Conservation (phyloP, 1,139 yeast species). For the Pichia sp. region DNA sequence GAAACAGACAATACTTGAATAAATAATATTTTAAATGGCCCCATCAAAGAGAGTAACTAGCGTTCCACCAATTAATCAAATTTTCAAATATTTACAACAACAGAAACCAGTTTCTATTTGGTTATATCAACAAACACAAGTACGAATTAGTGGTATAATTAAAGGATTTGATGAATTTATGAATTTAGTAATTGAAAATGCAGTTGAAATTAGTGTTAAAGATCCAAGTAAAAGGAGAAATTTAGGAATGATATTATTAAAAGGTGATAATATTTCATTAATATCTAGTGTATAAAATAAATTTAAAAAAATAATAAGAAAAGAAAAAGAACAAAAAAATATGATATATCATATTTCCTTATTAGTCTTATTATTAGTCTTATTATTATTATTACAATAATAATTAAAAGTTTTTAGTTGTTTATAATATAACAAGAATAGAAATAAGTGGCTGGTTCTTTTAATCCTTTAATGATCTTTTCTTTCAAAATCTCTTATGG, state of each 20-base stretch:
- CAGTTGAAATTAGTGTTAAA: slow-evolving; percentile 55
- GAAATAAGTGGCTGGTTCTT: no score
- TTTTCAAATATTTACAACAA: slow-evolving; percentile 81
- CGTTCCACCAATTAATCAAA: slow-evolving; percentile 86
- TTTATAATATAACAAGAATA: no score
- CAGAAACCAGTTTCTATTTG: slow-evolving; percentile 76
- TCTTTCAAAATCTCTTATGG: no score
- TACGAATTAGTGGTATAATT: slow-evolving; percentile 76
- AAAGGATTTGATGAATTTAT: slow-evolving; percentile 96
- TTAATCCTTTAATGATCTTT: no score
- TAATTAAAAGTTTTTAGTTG: no score
- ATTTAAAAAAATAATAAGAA: no score
- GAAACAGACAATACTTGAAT: no score
- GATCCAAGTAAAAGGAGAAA: slow-evolving; percentile 37
- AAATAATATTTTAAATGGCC: neutral
- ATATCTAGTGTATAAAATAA: slow-evolving; percentile 31
- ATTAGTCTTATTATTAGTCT: no score
- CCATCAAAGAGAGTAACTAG: neutral
- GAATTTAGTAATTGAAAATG: slow-evolving; percentile 93
- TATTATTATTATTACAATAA: no score
- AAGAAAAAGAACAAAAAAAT: neutral
- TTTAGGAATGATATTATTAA: slow-evolving; percentile 62
- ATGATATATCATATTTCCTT: slow-evolving; percentile 5
- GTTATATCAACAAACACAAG: slow-evolving; percentile 79
- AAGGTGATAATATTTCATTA: slow-evolving; percentile 91